Evolutionary conservation across 1,139 yeast genomes (phyloP), one percentile per base, ranked within the genome.

Genomic region (Hansenula sp.): DNA sequence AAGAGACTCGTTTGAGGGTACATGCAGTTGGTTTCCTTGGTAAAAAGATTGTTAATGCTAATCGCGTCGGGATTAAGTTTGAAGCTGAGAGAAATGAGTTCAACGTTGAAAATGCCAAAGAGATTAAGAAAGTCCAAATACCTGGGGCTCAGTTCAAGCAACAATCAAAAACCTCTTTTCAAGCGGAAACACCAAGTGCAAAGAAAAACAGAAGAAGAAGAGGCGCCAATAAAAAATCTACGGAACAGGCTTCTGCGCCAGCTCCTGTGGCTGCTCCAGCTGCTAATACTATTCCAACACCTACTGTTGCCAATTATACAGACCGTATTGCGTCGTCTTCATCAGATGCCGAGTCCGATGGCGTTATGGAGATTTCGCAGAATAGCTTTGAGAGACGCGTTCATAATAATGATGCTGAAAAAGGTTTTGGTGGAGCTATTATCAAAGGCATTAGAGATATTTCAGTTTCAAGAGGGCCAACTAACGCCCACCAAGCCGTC

Each of bases 21-120:
- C 43, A 62, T 18, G 67, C 76, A 0, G 59, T 74, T 30, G 65
- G 66, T 10, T 57, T 58, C 34, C 50, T 70, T 33, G 66, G 71
- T 6, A 67, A 60, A 42, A 58, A 60, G 40, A 47, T 55, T 3
- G 25, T 57, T 30, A 42, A 43, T 13, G 54, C 60, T 13, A 70
- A 71, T 47, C 51, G 55, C 13, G 59, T 63, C 35, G 70, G 65
- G 11, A 60, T 71, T 8, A 48, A 43, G 21, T 68, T 65, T 53
- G 59, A 61, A 47, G 45, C 52, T 7, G 38, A 39, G 0, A 39
- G 44, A 3, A 46, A 47, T 11, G 17, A 42, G 21, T 59, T 61
- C 43, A 45, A 47, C 19, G 37, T 61, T 7, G 47, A 41, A 13
- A 42, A 50, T 32, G 45, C 42, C 3, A 43, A 41, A 38, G 42